A percentile compares a stretch with the other conserved stretches of the same genome.
These are phyloP conservation scores for Phytophthora ramorum DNA, from an alignment of 352 stramenopile genomes.

Conservation along the genomic window DNA sequence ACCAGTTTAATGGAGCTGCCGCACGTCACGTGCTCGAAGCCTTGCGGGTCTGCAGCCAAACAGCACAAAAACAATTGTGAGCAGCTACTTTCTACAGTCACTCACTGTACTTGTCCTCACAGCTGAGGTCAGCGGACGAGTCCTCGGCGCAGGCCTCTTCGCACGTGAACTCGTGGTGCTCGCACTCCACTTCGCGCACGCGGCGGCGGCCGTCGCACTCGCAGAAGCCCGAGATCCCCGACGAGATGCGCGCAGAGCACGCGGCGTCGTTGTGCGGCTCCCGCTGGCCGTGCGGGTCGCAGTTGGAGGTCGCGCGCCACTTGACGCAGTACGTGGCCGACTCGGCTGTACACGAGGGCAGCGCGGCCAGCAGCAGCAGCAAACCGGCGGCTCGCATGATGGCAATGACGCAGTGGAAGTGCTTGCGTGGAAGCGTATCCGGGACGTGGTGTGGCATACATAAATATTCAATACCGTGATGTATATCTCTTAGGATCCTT, in stretches of 20 bases:
- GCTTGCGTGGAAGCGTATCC: slow-evolving; percentile 39
- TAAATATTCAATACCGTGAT: not conserved
- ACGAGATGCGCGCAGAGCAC: slow-evolving; percentile 57
- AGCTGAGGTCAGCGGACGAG: slow-evolving; percentile 76
- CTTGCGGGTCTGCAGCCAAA: slow-evolving; percentile 57
- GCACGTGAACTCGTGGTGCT: slow-evolving; percentile 84
- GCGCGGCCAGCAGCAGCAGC: slow-evolving; percentile 16
- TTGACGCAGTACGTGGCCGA: slow-evolving; percentile 57
- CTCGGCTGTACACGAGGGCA: slow-evolving; percentile 4
- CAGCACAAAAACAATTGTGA: slow-evolving; percentile 14
- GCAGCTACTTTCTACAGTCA: not conserved
- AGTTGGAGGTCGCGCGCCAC: slow-evolving; percentile 74
- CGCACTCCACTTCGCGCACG: slow-evolving; percentile 77
- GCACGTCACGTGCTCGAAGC: slow-evolving; percentile 85
- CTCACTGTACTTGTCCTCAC: slow-evolving; percentile 38
- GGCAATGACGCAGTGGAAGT: not conserved
- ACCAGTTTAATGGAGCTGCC: slow-evolving; percentile 88
- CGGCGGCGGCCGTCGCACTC: slow-evolving; percentile 82
- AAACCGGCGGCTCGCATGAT: slow-evolving; percentile 21
- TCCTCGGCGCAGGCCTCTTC: slow-evolving; percentile 72
- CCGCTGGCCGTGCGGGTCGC: slow-evolving; percentile 72
- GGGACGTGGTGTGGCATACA: slow-evolving; percentile 6
- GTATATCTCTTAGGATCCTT: no score
- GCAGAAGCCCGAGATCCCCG: slow-evolving; percentile 71
- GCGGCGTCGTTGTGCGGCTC: slow-evolving; percentile 69